Evolutionary conservation across 2,329 filamentous ascomycete species (phyloP), one percentile per base, ranked within the genome.

Genomic region (Pseudovirgaria hyperparasitica): DNA sequence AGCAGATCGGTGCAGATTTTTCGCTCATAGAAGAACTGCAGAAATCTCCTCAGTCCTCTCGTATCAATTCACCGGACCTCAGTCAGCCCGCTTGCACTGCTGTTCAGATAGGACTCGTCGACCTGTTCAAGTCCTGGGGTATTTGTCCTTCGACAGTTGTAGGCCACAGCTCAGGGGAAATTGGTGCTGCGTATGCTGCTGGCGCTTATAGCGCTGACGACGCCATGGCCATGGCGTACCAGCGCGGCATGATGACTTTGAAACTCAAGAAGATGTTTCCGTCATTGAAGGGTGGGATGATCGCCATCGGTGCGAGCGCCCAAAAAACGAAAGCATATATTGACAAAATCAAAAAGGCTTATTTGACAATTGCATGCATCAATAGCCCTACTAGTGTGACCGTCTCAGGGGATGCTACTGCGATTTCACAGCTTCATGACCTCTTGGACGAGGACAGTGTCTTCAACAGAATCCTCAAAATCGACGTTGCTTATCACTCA

Each of bases 401-500:
- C 0, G 30, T 64, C 1, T 62, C 60, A n/a, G 62, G 63, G 2
- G 57, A 65, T 30, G 29, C 30, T 0, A 41, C 50, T 28, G 57
- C 53, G 6, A 49, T 65, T 15, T 31, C 44, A 0, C 45, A 54
- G 25, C 36, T 52, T 2, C 43, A 49, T 10, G 30, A 41, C 1
- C 36, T 44, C 1, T 36, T 63, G 1, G 45, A 59, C 13, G 46
- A 53, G 6, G 41, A 52, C 19, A 36, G 48, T 18, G 52, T 50
- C 10, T 64, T 63, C 31, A 45, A 41, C 2, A 45, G 59, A 2
- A 36, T 42, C 15, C 46, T 66, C 2, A 45, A 52, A 26, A 54
- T 63, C 4, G 54, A 61, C 11, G 52, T 41, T 5, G 62, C 62
- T 0, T 66, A 65, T 28, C 63, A 65, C 31, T 44, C 41, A 4